phyloP scores from a whole-genome alignment of 371 early-diverging fungal species.

The Batkoa obscura region DNA sequence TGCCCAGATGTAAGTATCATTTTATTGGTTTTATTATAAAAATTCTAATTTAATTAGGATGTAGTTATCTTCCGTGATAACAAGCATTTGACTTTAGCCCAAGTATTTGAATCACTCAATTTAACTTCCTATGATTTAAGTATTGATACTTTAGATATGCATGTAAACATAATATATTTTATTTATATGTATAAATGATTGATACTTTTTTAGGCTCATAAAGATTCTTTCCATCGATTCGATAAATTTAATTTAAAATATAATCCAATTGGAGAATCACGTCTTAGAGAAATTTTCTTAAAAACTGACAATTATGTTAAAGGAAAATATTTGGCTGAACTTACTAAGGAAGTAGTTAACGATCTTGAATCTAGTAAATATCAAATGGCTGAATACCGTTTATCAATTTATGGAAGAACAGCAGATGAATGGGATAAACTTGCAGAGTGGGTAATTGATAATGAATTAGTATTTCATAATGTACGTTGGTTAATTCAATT shows the following conservation, averaged over 20 bases:
- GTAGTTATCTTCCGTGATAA: conserved; percentile 57
- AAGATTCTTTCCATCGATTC: conserved; percentile 78
- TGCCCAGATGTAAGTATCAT: conserved; percentile 36
- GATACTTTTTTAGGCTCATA: conserved; percentile 24
- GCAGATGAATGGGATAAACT: conserved; percentile 84
- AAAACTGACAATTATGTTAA: conserved; percentile 92
- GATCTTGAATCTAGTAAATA: conserved; percentile 92
- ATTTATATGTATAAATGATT: too few species aligned
- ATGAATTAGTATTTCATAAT: conserved; percentile 77
- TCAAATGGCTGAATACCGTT: conserved; percentile 85
- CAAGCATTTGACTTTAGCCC: conserved; percentile 41
- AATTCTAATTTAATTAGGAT: conserved; percentile 16
- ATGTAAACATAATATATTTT: conserved; percentile 12
- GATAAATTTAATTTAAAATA: conserved; percentile 97
- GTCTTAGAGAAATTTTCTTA: conserved; percentile 65
- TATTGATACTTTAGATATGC: conserved; percentile 96
- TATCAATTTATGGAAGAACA: conserved; percentile 74
- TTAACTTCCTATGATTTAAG: conserved; percentile 91
- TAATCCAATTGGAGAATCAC: conserved; percentile 71
- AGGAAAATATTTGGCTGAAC: conserved; percentile 84
- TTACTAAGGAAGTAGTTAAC: conserved; percentile 86
- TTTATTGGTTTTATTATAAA: not conserved
- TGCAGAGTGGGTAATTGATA: conserved; percentile 86
- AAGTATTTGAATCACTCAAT: conserved; percentile 87
- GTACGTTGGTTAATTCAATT: conserved; percentile 95